Base-by-base conservation (phyloP, 345 rosid genomes). In the Odontarrhena argentea region DNA sequence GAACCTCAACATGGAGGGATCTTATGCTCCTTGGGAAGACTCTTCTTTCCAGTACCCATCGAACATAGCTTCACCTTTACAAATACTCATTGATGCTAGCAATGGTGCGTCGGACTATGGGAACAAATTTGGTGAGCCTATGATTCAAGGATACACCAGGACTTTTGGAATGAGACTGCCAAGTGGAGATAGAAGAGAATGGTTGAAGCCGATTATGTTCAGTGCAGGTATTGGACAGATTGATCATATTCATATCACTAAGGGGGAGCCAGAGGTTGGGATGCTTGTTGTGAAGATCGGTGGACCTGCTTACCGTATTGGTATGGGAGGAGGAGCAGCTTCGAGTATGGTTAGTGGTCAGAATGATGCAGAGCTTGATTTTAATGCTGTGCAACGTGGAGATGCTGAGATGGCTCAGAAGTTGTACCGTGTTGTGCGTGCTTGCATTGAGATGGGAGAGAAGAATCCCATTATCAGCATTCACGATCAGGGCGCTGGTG, bases 321-420 rank as follows among this genome's bases (percentile, higher is more conserved):
- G 97, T 42, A 93, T 90, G 97, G 96, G 97, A 62, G 97, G 98
- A 53, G 97, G 96, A 12, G 98, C 96, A 9, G 97, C 96, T n/a
- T 90, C 96, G 1, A 93, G 96, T 82, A 93, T 86, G 98, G 98
- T 86, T 36, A 90, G 98, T 82, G 95, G 97, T n/a, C 95, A 86
- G 82, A 90, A 90, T 44, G 92, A 86, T 74, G 97, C 95, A 8
- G 95, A 88, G 68, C 98, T 93, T 71, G 97, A 93, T 78, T 93
- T 93, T 77, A 93, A 93, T 65, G 98, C 98, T 51, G 97, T 93
- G 71, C 98, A 90, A 43, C 94, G 89, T 51, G 98, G 98, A 52
- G 92, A 93, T 79, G 98, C 96, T 50, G 98, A 88, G 77, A 90
- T 93, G 98, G 90, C 96, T 7, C 98, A 93, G 67, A 93, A 93